Evolutionary conservation across 75 land plant genomes (phyloP), one percentile per base, ranked within the genome.

Genomic region (Pinus tabuliformis): DNA sequence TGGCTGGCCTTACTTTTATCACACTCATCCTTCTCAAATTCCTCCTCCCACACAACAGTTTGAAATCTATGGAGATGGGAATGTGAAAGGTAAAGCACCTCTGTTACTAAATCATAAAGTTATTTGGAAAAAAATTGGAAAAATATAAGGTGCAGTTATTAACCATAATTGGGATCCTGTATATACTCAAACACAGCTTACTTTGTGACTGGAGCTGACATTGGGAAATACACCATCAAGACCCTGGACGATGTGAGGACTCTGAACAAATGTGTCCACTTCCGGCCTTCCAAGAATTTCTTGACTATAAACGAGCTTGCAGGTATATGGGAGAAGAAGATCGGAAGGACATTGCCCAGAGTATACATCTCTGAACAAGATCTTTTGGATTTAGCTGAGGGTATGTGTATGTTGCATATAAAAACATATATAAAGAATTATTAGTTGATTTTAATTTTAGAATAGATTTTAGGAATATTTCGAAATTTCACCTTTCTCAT

Each of bases 61-160:
- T 58, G 73, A 70, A 45, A 86, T 92, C 76, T 86, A 85, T 75
- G 94, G 95, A 3, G 81, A 83, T 63, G 95, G 95, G 36, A 78
- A 66, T 71, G 83, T 80, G 36, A 88, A 83, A 84, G 85, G 93
- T 91, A 81, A 22, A 68, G 1, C 54, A 1, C 11, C 9, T 49
- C 12, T 9, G 33, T 2, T 49, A 49, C 54, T 49, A 9, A 49
- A 49, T 49, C 3, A 45, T 49, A 9, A 9, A 49, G 12, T 49
- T 49, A 9, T 9, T 49, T 49, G 54, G 54, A 49, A 49, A 49
- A 1, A 49, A 49, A 49, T 33, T 72, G n/a, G 18, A 8, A 8
- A 15, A 22, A 6, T 21, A 17, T n/a, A n/a, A 21, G 24, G 0
- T 11, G 13, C 64, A 62, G 8, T 62, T 62, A 8, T 12, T 62